Evolutionary conservation across 176 grass and related monocot species (phyloP).

Genomic region (Leersia perrieri): DNA sequence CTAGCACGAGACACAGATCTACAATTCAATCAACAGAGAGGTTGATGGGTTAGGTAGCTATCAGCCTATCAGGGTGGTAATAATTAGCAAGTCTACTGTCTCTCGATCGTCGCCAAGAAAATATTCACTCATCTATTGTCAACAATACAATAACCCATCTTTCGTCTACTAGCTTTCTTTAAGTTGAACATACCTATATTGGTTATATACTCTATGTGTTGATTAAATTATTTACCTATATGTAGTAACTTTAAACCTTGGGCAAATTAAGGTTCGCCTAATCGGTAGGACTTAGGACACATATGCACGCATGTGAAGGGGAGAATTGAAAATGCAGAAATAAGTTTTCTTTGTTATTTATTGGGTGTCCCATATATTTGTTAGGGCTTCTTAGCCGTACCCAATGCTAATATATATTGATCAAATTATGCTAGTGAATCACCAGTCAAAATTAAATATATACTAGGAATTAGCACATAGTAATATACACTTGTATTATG

Average conservation of each 20-base stretch:
- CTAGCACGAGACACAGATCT: background rate
- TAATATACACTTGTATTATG: too few relatives aligned
- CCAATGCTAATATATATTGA: too few relatives aligned
- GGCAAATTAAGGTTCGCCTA: background rate
- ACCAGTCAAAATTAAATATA: too few relatives aligned
- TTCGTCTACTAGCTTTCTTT: background rate
- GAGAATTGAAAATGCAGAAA: background rate
- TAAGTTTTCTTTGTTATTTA: background rate
- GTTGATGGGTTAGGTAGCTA: background rate
- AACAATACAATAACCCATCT: background rate
- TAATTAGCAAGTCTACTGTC: background rate
- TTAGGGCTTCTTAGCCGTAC: too few relatives aligned
- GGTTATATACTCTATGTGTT: background rate
- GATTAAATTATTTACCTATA: background rate
- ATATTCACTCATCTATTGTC: too few relatives aligned
- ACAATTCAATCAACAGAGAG: background rate
- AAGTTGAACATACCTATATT: background rate
- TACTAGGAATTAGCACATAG: too few relatives aligned
- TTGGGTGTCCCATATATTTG: too few relatives aligned
- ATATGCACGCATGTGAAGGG: background rate
- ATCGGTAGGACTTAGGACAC: background rate
- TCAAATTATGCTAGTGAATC: too few relatives aligned
- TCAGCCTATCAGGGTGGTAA: too few relatives aligned
- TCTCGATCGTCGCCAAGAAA: too few relatives aligned
- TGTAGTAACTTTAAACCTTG: background rate